A percentile compares a stretch with the other conserved stretches of the same genome.
Evolutionary conservation across 306 rosid species (phyloP).

Genomic region (Crataegus laevigata): DNA sequence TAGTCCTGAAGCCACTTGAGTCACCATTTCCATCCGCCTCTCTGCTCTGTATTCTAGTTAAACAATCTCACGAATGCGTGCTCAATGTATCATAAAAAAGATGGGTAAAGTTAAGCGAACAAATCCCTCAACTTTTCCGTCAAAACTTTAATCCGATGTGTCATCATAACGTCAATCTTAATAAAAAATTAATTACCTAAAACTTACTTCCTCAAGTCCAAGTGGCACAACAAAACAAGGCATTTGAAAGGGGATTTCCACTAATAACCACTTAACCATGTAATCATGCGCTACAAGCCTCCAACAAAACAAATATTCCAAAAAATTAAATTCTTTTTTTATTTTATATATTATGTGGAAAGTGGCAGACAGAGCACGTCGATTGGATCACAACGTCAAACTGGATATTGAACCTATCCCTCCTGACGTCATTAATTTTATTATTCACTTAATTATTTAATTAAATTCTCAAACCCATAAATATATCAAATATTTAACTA

Average conservation of each 20-base stretch:
- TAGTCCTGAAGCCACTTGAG: too few species aligned
- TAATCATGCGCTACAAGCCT: neutral
- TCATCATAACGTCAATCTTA: neutral
- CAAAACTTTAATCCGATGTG: neutral
- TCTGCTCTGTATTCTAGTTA: too few species aligned
- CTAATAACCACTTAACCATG: neutral
- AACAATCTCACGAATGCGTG: too few species aligned
- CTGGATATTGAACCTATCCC: slow-evolving; percentile 16
- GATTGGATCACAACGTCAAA: slow-evolving; percentile 38
- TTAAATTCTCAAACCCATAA: neutral
- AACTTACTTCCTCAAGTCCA: neutral
- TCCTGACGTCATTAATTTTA: slow-evolving; percentile 17
- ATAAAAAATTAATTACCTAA: too few species aligned
- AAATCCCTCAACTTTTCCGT: neutral
- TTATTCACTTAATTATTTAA: too few species aligned
- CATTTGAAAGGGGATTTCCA: neutral
- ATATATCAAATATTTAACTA: neutral
- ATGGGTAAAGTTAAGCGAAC: neutral
- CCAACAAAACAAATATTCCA: neutral
- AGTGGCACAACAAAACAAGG: neutral
- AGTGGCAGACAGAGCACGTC: slow-evolving; percentile 60
- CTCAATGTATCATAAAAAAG: too few species aligned
- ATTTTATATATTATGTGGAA: neutral
- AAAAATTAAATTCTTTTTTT: neutral
- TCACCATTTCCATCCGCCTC: too few species aligned